Evolutionary conservation across 139 green algal genomes (phyloP), one percentile per base, ranked within the genome.

Genomic region (Picochlorum sp.): DNA sequence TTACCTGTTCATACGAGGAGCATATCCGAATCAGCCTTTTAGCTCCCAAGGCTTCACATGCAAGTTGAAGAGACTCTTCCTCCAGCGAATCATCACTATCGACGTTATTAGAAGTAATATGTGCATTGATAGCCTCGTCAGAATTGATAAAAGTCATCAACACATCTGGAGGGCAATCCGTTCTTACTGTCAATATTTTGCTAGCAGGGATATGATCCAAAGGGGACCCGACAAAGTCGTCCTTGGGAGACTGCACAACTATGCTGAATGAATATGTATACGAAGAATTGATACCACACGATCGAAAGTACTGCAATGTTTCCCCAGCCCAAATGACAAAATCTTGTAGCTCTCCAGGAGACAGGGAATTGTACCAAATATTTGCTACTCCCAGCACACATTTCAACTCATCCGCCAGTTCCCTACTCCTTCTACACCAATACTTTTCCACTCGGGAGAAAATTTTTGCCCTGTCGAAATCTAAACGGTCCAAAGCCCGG

Each of bases 291-390:
- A 11, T 16, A 81, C 49, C 15, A 41, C 63, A 26, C 49, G 15
- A 47, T 63, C 54, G 24, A 80, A 65, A 14, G 76, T 67, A 2
- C 77, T 57, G 63, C 75, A 95, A 71, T 49, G 94, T 72, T 50
- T 79, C 82, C 2, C 86, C 85, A 7, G 81, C 84, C 88, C 88
- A 95, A 37, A 95, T 75, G 54, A 95, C 87, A 83, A 95, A 95
- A 45, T 86, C 81, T 79, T 95, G 81, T n/a, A 62, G 79, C 57
- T 78, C 81, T 57, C 83, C 63, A 57, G 85, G 78, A 14, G 70
- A 82, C 51, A 77, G 63, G 1, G 83, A 83, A 66, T 94, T 84
- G 61, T 82, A 92, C 82, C 83, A 91, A 61, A 95, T 88, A 44
- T 83, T 77, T 63, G 83, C 66, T 59, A 93, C 82, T 8, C 84